Evolutionary conservation across 2,329 filamentous ascomycete species (phyloP), one percentile per base, ranked within the genome.

Genomic region (Penicillium sp.): DNA sequence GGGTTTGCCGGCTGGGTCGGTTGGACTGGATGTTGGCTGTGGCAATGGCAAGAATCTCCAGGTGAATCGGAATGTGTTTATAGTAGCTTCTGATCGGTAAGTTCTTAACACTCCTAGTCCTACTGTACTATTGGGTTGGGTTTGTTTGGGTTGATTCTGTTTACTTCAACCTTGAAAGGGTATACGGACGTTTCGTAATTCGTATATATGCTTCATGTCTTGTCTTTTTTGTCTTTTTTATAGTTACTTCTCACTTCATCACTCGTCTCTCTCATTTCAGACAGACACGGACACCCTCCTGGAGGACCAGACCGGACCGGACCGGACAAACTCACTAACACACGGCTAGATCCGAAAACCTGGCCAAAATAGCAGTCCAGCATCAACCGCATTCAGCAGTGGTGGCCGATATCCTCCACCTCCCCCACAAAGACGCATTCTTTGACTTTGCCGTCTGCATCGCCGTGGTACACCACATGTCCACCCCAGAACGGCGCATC

Each of bases 21-120:
- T 98, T 57, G 95, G 95, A 10, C 83, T 96, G 35, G 95, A 99
- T 76, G 83, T 98, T 58, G 95, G 95, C 61, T 98, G 95, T 78
- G 95, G 95, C 60, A 99, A 99, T 79, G 95, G 95, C 67, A 98
- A 98, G 82, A 97, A 98, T 75, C 81, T 98, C 61, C 81, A 84
- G 61, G 90, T 96, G 58, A 96, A 96, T 77, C 83, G 82, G 22
- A 78, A 86, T 68, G 79, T 96, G 51, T 92, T 90, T 78, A 89
- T 97, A 55, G 75, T 98, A 60, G 94, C 88, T 58, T 94, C 90
- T 57, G 95, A 98, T 80, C 86, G 92, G 81, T 96, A 22, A 22
- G 22, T 22, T 2, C 22, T 22, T 22, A 22, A 22, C 3, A 22
- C 22, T 22, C 22, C 22, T 22, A 22, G 22, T 3, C 22, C 22